Base-by-base conservation (phyloP, 2,329 filamentous ascomycete genomes). In the Zopfia rhizophila region DNA sequence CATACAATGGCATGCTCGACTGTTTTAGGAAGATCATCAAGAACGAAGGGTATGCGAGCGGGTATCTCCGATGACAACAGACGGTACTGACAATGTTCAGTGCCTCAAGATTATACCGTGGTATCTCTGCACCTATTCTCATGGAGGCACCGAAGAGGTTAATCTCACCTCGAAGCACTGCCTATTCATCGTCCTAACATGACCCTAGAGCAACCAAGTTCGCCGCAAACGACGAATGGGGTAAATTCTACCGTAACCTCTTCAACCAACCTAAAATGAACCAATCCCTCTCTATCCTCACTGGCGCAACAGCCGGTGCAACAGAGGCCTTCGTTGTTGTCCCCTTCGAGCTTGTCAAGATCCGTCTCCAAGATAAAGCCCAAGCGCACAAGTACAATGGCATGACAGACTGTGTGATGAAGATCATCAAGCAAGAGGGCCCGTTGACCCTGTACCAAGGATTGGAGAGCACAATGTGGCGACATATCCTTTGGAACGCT, bases 221-320 rank as follows among this genome's bases (percentile, higher is more conserved):
- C 76, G 93, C 94, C 33, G 94, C 94, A 76, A 99, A 99, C 77
- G 94, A 99, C 73, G 90, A 93, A 73, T 99, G 94, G 94, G 94
- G 94, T 65, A 86, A 91, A 75, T 83, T 97, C 76, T 99, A 96
- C 81, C 89, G 91, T 70, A 88, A 88, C 60, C 72, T 88, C 38
- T 97, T 99, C 70, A 91, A 90, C 58, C 81, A 88, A 44, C 75
- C 84, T 45, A 90, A 96, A 78, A 94, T 95, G 87, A 97, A 83
- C 68, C 94, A 99, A 77, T 84, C 85, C 2, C 84, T 99, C 48
- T 96, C 94, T 17, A 84, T 97, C 57, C 84, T 99, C 38, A 99
- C 94, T 3, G 94, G 94, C 62, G 94, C 94, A 23, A 90, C 91
- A 17, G 94, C 94, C 49, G 94, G 94, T 72, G 94, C 93, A 24